Evolutionary conservation across 306 rosid genomes (phyloP), one percentile per base, ranked within the genome.

Genomic region (Sphenostylis stenocarpa): DNA sequence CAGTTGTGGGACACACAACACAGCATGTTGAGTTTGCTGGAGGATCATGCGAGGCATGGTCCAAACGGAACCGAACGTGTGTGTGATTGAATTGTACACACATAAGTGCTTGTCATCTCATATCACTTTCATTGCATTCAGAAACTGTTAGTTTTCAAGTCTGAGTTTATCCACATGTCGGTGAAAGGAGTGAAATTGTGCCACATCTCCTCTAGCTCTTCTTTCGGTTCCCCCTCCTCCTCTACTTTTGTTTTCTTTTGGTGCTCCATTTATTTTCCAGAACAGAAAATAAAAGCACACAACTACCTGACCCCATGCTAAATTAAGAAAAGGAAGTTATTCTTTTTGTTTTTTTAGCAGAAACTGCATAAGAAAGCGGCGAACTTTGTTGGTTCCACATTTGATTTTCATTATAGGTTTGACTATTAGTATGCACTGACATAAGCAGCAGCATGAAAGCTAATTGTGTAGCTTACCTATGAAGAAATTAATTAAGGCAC

Each of bases 51-150:
- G 48, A 67, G 73, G 82, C 76, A 62, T 20, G 81, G 74, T 67
- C 79, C 76, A 74, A 83, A 9, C 26, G 53, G 39, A 15, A 48
- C 15, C 39, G n/a, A 26, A 53, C 86, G 48, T 24, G 64, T 85
- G 89, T 71, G 67, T 48, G 33, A 36, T 43, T 47, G 38, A 57
- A 48, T 23, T 21, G 55, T 78, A 28, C 28, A 78, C 88, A 81
- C 88, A 44, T 68, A 26, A 73, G 51, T 78, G 14, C 41, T 14
- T 60, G 49, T 56, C 20, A 19, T 23, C 68, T 21, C 72, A n/a
- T 17, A 61, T 60, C 38, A 16, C 29, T 23, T n/a, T 62, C 43
- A 52, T 70, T 80, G 58, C 86, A 82, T 76, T 83, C 86, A 79
- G 56, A 76, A 80, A 26, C 69, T 63, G 71, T 73, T 77, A 56